Evolutionary conservation across 306 rosid species (phyloP), one percentile per base, ranked within the genome.

Genomic region (Cicer cuneatum): DNA sequence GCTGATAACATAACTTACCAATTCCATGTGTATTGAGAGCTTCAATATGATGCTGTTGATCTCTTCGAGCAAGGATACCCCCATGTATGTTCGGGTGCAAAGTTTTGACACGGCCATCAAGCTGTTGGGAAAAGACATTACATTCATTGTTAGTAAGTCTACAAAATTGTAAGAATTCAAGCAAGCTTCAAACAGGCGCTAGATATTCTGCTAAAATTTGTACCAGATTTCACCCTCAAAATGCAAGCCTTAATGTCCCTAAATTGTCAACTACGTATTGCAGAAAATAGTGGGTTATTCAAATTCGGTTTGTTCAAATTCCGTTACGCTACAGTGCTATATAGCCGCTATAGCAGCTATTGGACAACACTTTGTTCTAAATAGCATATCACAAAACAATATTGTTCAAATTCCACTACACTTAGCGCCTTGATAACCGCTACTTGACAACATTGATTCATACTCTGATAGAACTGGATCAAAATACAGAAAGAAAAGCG

Each of bases 41-140:
- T 76, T 94, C 95, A 81, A 87, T 86, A 53, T 94, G 97, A 86
- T 94, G 97, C 37, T 86, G 85, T 80, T 84, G 84, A 81, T 94
- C 95, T 84, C 97, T 92, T 87, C 90, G 89, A 78, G 97, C 99
- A 83, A 94, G 92, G 81, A 94, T 94, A 11, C 96, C 97, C 19
- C 99, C 97, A 83, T 92, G 96, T 72, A 94, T 78, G 38, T 82
- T 85, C 64, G 98, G 97, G 74, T 94, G 97, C 81, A 94, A 84
- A 71, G 98, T 90, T 88, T 94, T 94, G 60, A 94, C 97, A 51
- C 93, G 98, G 16, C 97, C 97, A 81, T 94, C 97, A 42, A 94
- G 97, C 98, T 94, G 86, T 65, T 57, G 45, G 62, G 46, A 65
- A 85, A 67, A 67, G 52, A 7, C 79, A 69, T 46, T 51, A 35